Evolutionary conservation across 768 basidiomycete species (phyloP), one percentile per base, ranked within the genome.

Genomic region (Grammothele lineata): DNA sequence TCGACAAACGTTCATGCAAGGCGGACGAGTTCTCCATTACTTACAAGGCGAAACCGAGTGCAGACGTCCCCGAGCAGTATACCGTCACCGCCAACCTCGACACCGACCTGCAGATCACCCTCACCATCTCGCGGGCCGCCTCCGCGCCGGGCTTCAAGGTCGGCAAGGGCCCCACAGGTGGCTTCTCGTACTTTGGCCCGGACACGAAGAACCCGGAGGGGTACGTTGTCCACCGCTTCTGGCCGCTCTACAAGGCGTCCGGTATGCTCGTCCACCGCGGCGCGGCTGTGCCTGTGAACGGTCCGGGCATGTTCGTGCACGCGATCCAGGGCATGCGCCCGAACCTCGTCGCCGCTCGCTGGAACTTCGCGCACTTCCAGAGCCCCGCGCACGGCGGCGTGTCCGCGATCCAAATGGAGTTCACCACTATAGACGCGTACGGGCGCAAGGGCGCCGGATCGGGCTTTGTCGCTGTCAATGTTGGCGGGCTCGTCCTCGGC

Each of bases 251-350:
- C 54, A 58, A 66, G 24, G 78, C 75, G 15, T 70, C 73, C 21
- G 94, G 94, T 5, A 76, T 80, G 55, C 60, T 94, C 64, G 78
- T 87, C 39, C 64, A 71, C 53, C 76, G 81, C 25, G 89, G 88
- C 36, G 67, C 78, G 47, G 84, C 84, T 5, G 67, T 70, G 45
- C 40, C 70, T 7, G 67, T 80, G 45, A 64, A 76, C 25, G 88
- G 87, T 36, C 70, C 76, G 30, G 90, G 91, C 23, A 89, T 92
- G 86, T 83, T 95, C 65, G 77, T 94, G 17, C 90, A 95, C 65
- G 95, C 95, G 37, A 96, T 98, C 63, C 95, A 98, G 64, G 96
- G 95, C 64, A 95, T 99, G 92, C 80, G 92, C 7, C 93, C 95
- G 40, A 89, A 99, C 67, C 77, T 92, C 46, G 81, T 96, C 57